These are phyloP conservation scores for Phylloporus sp. DNA, from an alignment of 768 basidiomycete species.

Conservation along the genomic window DNA sequence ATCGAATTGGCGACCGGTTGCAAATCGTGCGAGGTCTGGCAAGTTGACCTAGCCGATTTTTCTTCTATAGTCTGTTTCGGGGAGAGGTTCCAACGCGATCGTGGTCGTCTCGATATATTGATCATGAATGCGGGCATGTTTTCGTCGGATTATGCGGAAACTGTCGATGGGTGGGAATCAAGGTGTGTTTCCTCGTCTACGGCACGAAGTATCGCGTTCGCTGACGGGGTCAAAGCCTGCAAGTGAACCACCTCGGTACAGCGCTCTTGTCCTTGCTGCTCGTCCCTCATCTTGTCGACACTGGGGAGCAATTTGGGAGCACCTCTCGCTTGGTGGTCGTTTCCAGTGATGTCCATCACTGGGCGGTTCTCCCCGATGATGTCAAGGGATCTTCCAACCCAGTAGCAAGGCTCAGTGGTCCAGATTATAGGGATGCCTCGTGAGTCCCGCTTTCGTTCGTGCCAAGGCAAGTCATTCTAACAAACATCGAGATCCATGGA, in stretches of 20 bases:
- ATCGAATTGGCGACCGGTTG: constrained; percentile 26
- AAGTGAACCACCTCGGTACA: constrained; percentile 35
- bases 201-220: not conserved
- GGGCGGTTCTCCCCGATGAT: constrained; percentile 13
- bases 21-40: constrained; percentile 30
- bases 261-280: constrained; percentile 32
- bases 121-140: constrained; percentile 41
- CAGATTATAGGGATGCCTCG: constrained; percentile 19
- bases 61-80: constrained; percentile 11
- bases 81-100: constrained; percentile 6
- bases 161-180: constrained; percentile 45
- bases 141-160: constrained; percentile 15
- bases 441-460: constrained; percentile 1
- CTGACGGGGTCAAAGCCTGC: constrained; percentile 20
- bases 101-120: constrained; percentile 28
- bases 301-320: constrained; percentile 21
- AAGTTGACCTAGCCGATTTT: constrained; percentile 15
- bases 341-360: constrained; percentile 28
- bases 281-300: constrained; percentile 27
- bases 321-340: constrained; percentile 30
- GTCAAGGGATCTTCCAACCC: constrained; percentile 19
- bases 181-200: constrained; percentile 26
- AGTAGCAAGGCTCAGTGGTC: constrained; percentile 21
- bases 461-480: not conserved
- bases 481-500: constrained; percentile 9